Evolutionary conservation across 495 filamentous ascomycete genomes (phyloP).

Genomic region (Annulohypoxylon maeteangense): DNA sequence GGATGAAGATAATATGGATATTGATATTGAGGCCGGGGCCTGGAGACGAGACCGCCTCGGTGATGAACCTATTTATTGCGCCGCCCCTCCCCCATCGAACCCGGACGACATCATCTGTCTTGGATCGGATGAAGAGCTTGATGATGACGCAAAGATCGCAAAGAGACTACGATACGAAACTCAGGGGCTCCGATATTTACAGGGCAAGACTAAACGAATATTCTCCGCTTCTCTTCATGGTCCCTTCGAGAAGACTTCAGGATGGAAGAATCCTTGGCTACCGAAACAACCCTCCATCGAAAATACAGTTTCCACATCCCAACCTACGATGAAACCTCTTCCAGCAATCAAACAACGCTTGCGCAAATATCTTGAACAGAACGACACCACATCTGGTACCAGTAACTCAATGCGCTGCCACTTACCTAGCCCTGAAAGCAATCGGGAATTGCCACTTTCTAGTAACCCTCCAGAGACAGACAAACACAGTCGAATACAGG

Average conservation of each 20-base stretch:
- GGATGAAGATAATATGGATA: conserved; percentile 20
- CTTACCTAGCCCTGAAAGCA: conserved; percentile 46
- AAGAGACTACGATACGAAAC: conserved; percentile 68
- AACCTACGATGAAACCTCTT: conserved; percentile 7
- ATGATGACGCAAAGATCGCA: conserved; percentile 49
- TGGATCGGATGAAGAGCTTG: conserved; percentile 70
- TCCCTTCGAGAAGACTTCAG: conserved; percentile 65
- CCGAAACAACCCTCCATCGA: conserved; percentile 33
- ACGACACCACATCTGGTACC: conserved; percentile 20
- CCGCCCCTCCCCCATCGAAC: conserved; percentile 47
- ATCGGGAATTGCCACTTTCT: conserved; percentile 28
- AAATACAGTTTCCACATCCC: conserved; percentile 18
- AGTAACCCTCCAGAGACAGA: neutral
- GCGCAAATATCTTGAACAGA: conserved; percentile 1
- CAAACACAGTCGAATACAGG: conserved; percentile 36
- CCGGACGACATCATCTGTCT: conserved; percentile 56
- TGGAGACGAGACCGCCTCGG: conserved; percentile 44
- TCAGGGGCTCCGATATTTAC: conserved; percentile 67
- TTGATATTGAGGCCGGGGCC: neutral
- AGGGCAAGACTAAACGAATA: conserved; percentile 67
- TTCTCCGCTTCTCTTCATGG: conserved; percentile 70
- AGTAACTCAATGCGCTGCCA: conserved; percentile 41
- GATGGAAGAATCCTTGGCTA: conserved; percentile 75
- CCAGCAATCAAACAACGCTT: conserved; percentile 1
- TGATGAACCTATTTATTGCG: conserved; percentile 59